A percentile compares a stretch with the other conserved stretches of the same genome.
Evolutionary conservation across 768 basidiomycete genomes (phyloP).

Genomic region (Phaeotremella skinneri): DNA sequence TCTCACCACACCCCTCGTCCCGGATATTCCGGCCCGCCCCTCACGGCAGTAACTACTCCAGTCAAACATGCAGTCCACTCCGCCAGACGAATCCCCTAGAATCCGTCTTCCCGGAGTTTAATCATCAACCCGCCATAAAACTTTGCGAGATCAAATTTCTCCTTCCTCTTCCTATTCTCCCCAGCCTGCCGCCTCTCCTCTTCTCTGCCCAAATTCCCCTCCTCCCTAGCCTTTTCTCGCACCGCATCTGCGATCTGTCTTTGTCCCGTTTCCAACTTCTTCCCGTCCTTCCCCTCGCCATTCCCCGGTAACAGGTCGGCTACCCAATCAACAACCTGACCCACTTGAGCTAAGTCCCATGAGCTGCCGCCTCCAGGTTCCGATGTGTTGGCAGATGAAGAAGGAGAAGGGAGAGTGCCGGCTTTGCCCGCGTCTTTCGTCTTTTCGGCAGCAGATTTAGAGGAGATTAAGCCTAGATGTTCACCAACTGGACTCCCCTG

Average conservation of each 20-base stretch:
- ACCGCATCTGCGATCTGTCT: constrained; percentile 45
- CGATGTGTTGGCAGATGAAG: neutral
- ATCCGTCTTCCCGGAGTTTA: constrained; percentile 88
- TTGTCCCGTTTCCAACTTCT: constrained; percentile 52
- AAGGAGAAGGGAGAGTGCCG: constrained; percentile 9
- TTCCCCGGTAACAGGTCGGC: constrained; percentile 59
- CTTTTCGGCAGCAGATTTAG: constrained; percentile 37
- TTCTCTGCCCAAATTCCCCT: constrained; percentile 8
- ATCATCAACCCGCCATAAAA: constrained; percentile 85
- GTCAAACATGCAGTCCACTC: neutral
- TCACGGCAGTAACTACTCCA: neutral
- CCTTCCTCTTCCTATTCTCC: constrained; percentile 35
- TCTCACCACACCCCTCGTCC: neutral
- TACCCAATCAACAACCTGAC: constrained; percentile 51
- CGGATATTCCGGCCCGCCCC: neutral
- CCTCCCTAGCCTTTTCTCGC: constrained; percentile 32
- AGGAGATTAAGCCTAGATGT: constrained; percentile 58
- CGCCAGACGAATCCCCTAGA: too few species aligned
- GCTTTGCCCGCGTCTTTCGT: constrained; percentile 23
- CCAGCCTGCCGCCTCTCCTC: constrained; percentile 17
- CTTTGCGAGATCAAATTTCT: constrained; percentile 75
- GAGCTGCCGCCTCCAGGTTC: too few species aligned
- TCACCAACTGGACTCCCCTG: constrained; percentile 19
- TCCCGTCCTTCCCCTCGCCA: constrained; percentile 45
- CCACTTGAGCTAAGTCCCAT: constrained; percentile 50